Percentiles rank a stretch among this genome's conserved stretches.
These are phyloP conservation scores for Orbilia blumenaviensis DNA, from an alignment of 2,329 filamentous ascomycete species.

Conservation along the genomic window DNA sequence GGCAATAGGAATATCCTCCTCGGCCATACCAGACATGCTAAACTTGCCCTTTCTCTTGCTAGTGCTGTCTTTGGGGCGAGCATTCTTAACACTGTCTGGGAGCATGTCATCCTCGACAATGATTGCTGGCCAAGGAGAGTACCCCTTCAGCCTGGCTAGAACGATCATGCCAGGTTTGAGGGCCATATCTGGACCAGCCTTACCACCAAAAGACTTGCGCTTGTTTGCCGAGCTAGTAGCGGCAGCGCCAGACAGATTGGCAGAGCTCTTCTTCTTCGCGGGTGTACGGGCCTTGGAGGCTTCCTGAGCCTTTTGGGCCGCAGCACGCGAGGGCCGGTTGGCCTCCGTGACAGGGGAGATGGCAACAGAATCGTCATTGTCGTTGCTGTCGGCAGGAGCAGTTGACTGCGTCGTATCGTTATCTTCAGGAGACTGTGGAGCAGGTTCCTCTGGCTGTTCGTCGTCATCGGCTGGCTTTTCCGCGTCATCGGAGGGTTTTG, in stretches of 20 bases:
- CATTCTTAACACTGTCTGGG: conserved; percentile 77
- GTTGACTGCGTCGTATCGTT: conserved; percentile 49
- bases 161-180: conserved; percentile 91
- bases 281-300: conserved; percentile 47
- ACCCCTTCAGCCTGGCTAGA: conserved; percentile 92
- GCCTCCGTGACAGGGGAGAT: conserved; percentile 25
- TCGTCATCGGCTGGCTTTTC: conserved; percentile 23
- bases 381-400: not conserved
- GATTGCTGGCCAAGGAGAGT: conserved; percentile 92
- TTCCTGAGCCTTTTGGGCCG: conserved; percentile 50
- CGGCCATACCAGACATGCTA: conserved; percentile 36
- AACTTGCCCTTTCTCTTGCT: conserved; percentile 55
- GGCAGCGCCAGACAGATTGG: conserved; percentile 56
- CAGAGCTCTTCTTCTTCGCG: conserved; percentile 56
- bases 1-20: conserved; percentile 48
- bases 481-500: conserved; percentile 51
- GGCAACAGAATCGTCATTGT: not conserved
- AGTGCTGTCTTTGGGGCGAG: conserved; percentile 66
- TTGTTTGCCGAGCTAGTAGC: conserved; percentile 60
- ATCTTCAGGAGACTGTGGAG: conserved; percentile 39
- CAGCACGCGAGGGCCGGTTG: conserved; percentile 44
- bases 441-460: conserved; percentile 24
- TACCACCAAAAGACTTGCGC: conserved; percentile 53
- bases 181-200: conserved; percentile 65
- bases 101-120: conserved; percentile 96